phyloP scores from a whole-genome alignment of 441 rosid genomes.

The Erysimum pusillum region DNA sequence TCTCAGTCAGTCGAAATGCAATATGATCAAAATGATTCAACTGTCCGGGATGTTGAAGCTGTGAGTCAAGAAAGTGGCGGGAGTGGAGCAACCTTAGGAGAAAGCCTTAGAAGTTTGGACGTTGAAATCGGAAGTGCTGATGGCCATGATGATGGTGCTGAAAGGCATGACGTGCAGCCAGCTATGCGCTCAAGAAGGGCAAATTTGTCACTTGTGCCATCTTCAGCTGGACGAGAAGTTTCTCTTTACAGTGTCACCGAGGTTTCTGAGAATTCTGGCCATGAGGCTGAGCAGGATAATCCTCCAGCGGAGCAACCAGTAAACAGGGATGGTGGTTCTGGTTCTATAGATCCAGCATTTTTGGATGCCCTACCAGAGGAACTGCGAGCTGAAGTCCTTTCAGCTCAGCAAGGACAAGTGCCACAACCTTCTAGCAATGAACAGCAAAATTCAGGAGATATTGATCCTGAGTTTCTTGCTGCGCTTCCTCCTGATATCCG shows the following conservation, averaged over 20 bases:
- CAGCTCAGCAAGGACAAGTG: constrained; percentile 91
- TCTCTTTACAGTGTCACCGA: constrained; percentile 94
- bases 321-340: constrained; percentile 73
- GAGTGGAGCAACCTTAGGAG: constrained; percentile 98
- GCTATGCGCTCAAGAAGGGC: constrained; percentile 83
- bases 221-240: constrained; percentile 78
- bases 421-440: constrained; percentile 85
- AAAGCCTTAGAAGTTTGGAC: constrained; percentile 98
- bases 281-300: constrained; percentile 90
- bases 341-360: constrained; percentile 96
- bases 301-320: constrained; percentile 72
- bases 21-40: constrained; percentile 87
- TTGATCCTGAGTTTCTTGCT: constrained; percentile 98
- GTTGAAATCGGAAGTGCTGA: constrained; percentile 99
- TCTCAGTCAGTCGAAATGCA: constrained; percentile 89
- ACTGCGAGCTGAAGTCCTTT: constrained; percentile 97
- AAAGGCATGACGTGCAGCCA: constrained; percentile 76
- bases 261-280: constrained; percentile 92
- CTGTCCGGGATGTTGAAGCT: constrained; percentile 95
- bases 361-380: constrained; percentile 99
- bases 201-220: constrained; percentile 66
- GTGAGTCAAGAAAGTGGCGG: constrained; percentile 99
- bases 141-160: constrained; percentile 99
- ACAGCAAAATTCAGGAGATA: constrained; percentile 83
- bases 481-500: constrained; percentile 99